phyloP scores from a whole-genome alignment of 2,329 filamentous ascomycete genomes.

The Geosmithia putterillii region DNA sequence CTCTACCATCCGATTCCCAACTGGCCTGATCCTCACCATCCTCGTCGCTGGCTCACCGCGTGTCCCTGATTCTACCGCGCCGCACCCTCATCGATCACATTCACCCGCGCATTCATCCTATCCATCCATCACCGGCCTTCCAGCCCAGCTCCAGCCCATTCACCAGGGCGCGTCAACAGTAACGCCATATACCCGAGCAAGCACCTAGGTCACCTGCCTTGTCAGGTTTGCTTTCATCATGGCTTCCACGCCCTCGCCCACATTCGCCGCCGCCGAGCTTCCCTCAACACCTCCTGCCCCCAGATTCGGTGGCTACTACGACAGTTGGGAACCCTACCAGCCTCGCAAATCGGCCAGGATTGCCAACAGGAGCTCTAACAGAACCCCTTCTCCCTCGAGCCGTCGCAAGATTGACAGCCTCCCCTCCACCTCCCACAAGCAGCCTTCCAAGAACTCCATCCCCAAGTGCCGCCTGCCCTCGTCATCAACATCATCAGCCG shows the following conservation, averaged over 20 bases:
- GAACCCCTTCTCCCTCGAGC: conserved; percentile 39
- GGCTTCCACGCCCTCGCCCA: conserved; percentile 4
- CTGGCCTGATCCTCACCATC: background rate
- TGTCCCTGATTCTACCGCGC: background rate
- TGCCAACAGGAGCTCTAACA: conserved; percentile 39
- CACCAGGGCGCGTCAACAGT: too few relatives aligned
- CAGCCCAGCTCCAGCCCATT: too few relatives aligned
- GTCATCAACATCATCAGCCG: background rate
- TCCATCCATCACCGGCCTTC: too few relatives aligned
- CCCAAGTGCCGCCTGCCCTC: background rate
- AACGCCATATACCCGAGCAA: too few relatives aligned
- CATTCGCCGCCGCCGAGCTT: background rate
- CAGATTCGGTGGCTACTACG: conserved; percentile 21
- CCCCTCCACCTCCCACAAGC: background rate
- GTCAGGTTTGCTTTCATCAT: background rate
- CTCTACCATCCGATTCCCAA: background rate
- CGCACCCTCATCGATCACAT: background rate
- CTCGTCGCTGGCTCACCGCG: background rate
- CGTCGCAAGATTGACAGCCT: background rate
- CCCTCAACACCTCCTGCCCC: conserved; percentile 4
- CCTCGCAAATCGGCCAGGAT: conserved; percentile 58
- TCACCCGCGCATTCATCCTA: background rate
- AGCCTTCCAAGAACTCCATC: background rate
- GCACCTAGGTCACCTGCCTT: too few relatives aligned
- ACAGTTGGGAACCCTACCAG: conserved; percentile 61